phyloP scores from a whole-genome alignment of 257 asterid species.

The Avicennia marina region DNA sequence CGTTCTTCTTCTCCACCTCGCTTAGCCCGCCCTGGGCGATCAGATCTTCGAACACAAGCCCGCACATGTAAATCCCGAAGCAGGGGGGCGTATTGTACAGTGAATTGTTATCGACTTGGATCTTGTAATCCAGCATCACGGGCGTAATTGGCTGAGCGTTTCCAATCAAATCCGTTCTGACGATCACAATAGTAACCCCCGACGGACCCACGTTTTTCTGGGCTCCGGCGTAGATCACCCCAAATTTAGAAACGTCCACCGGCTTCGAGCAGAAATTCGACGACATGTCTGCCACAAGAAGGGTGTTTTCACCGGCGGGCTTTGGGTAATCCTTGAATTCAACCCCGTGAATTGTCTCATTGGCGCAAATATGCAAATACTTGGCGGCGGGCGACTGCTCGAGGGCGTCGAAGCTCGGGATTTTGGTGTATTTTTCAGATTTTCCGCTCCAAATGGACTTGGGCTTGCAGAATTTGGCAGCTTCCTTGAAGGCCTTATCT shows the following conservation, averaged over 20 bases:
- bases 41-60: too few species aligned
- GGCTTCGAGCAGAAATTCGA: constrained; percentile 50
- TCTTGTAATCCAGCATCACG: constrained; percentile 85
- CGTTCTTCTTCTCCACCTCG: constrained; percentile 76
- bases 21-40: constrained; percentile 73
- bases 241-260: constrained; percentile 68
- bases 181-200: constrained; percentile 79
- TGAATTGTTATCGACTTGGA: constrained; percentile 83
- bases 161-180: constrained; percentile 71
- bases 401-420: constrained; percentile 57
- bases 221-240: constrained; percentile 92
- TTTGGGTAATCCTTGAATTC: constrained; percentile 76
- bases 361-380: constrained; percentile 37
- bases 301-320: constrained; percentile 37
- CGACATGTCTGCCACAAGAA: constrained; percentile 43
- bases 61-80: constrained; percentile 83
- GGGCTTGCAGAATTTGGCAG: constrained; percentile 62
- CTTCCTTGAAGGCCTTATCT: constrained; percentile 82
- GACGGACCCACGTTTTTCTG: constrained; percentile 99
- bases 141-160: constrained; percentile 71
- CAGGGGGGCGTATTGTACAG: constrained; percentile 94
- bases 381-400: constrained; percentile 56
- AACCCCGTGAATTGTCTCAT: constrained; percentile 43
- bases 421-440: constrained; percentile 74
- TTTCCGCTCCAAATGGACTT: constrained; percentile 78